Conservation (phyloP, 202 grass and related monocot species). For the Setaria viridis region DNA sequence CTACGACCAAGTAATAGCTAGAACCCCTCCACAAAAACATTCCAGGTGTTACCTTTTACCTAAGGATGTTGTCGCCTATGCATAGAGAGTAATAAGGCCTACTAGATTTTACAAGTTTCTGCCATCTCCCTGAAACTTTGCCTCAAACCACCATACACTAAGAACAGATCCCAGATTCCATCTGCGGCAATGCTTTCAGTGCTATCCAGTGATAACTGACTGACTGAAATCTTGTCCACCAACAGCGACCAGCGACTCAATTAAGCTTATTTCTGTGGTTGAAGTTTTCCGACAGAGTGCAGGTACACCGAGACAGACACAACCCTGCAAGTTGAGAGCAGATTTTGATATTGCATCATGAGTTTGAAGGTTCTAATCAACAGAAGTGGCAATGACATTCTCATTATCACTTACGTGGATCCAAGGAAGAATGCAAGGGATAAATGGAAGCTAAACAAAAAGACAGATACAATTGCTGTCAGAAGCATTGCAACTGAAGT, state of each 20-base stretch:
- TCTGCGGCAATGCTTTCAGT: neutral
- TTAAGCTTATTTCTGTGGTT: constrained; percentile 61
- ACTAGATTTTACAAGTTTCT: neutral
- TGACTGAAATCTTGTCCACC: neutral
- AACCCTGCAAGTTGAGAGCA: constrained; percentile 57
- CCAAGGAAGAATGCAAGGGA: constrained; percentile 87
- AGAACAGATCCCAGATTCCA: neutral
- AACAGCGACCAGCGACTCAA: neutral
- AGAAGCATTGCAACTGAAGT: constrained; percentile 92
- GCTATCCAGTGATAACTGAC: neutral
- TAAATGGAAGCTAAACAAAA: constrained; percentile 73
- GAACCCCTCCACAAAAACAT: neutral
- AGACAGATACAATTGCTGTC: constrained; percentile 73
- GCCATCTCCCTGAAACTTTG: constrained; percentile 7
- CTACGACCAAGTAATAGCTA: neutral
- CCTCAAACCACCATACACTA: neutral
- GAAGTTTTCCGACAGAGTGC: constrained; percentile 69
- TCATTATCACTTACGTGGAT: constrained; percentile 65
- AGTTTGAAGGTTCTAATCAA: constrained; percentile 13
- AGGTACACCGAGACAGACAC: constrained; percentile 81
- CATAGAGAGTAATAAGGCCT: neutral
- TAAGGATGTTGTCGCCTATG: neutral
- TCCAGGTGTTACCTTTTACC: neutral
- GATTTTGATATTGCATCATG: constrained; percentile 20
- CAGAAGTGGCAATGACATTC: neutral